phyloP scores from a whole-genome alignment of 768 basidiomycete species.

The Auriscalpium microsporum region DNA sequence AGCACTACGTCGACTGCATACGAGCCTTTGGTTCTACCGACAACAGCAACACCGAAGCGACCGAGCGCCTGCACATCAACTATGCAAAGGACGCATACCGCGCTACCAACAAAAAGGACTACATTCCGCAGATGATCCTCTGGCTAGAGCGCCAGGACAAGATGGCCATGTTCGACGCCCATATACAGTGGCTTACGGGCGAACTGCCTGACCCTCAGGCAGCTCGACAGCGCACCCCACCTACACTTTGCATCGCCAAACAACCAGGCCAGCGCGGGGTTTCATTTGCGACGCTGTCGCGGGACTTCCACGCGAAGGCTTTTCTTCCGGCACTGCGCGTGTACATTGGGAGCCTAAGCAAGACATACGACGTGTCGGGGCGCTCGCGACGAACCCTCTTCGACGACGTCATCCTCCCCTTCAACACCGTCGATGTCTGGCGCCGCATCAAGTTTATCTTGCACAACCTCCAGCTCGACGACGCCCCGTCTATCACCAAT shows the following conservation, averaged over 20 bases:
- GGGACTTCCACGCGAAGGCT: background rate
- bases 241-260: too few relatives aligned
- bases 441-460: background rate
- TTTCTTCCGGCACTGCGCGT: background rate
- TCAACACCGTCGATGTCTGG: background rate
- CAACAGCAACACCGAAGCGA: conserved; percentile 23
- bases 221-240: too few relatives aligned
- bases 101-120: conserved; percentile 22
- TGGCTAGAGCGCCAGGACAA: conserved; percentile 14
- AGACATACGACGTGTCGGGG: background rate
- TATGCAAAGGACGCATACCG: conserved; percentile 24
- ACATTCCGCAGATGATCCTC: conserved; percentile 23
- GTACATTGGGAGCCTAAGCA: background rate
- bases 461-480: background rate
- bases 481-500: background rate
- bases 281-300: background rate
- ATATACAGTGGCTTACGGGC: background rate
- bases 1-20: conserved; percentile 11
- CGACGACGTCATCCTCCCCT: background rate
- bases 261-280: too few relatives aligned
- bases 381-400: too few relatives aligned
- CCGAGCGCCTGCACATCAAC: conserved; percentile 26
- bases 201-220: too few relatives aligned
- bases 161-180: background rate
- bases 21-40: conserved; percentile 9